phyloP scores from a whole-genome alignment of 1,284 basidiomycete species.

The Somion occarium region DNA sequence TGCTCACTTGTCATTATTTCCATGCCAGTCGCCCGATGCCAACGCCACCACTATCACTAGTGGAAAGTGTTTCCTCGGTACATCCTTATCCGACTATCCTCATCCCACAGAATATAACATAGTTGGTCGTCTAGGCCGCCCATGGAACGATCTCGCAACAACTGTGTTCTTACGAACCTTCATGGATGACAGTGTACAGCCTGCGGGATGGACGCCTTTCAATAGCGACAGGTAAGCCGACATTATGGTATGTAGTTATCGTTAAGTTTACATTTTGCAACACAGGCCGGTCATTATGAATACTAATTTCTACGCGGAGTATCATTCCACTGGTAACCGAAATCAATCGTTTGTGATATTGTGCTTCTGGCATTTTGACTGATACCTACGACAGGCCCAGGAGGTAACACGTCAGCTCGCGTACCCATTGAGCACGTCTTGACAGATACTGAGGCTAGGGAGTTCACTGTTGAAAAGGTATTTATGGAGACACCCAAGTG shows the following conservation, averaged over 20 bases:
- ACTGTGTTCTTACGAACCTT: constrained; percentile 49
- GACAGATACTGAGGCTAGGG: constrained; percentile 31
- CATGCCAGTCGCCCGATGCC: constrained; percentile 53
- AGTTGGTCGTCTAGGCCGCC: constrained; percentile 37
- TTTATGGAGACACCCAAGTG: constrained; percentile 46
- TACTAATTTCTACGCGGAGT: constrained; percentile 61
- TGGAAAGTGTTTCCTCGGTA: constrained; percentile 48
- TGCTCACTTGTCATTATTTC: background rate
- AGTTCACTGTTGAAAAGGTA: constrained; percentile 43
- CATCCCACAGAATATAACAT: background rate
- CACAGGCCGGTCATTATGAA: constrained; percentile 42
- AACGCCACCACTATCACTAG: constrained; percentile 42
- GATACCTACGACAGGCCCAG: constrained; percentile 40
- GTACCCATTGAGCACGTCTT: constrained; percentile 46
- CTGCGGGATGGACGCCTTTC: constrained; percentile 50
- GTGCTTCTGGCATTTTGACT: background rate
- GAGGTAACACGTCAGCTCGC: constrained; percentile 42
- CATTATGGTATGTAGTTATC: background rate
- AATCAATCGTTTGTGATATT: background rate
- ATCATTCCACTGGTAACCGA: constrained; percentile 41
- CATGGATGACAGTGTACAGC: constrained; percentile 56
- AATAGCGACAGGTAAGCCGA: constrained; percentile 35
- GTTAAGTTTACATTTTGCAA: background rate
- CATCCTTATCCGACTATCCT: background rate
- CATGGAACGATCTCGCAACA: constrained; percentile 58